phyloP scores from a whole-genome alignment of 2,329 filamentous ascomycete species.

The Colletotrichum plurivorum region DNA sequence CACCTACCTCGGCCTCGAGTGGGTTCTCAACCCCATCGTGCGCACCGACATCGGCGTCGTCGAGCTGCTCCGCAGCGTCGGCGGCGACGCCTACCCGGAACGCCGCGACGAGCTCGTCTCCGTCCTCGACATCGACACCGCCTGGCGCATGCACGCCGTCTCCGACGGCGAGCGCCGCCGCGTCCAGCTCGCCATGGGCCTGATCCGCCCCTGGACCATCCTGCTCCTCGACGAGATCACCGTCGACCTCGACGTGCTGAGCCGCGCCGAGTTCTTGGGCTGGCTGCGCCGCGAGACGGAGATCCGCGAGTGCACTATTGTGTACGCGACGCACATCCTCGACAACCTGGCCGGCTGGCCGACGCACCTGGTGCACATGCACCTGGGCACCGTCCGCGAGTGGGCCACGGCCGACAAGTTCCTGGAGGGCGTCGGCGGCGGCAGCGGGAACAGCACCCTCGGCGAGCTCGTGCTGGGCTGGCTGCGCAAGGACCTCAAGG shows the following conservation, averaged over 20 bases:
- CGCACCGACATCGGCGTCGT: conserved; percentile 93
- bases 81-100: conserved; percentile 85
- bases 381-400: conserved; percentile 87
- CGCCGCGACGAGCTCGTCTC: conserved; percentile 88
- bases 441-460: conserved; percentile 82
- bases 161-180: conserved; percentile 91
- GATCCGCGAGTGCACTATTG: conserved; percentile 85
- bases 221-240: conserved; percentile 96
- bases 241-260: conserved; percentile 92
- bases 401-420: conserved; percentile 84
- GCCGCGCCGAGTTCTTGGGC: conserved; percentile 84
- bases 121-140: conserved; percentile 92
- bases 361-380: conserved; percentile 96
- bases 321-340: conserved; percentile 97
- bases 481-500: conserved; percentile 84
- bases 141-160: conserved; percentile 97
- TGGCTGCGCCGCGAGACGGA: conserved; percentile 93
- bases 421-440: conserved; percentile 64
- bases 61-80: conserved; percentile 87
- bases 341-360: conserved; percentile 97
- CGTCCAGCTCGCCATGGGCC: conserved; percentile 96
- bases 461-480: conserved; percentile 91
- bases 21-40: conserved; percentile 97
- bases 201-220: conserved; percentile 91
- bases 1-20: conserved; percentile 96